phyloP scores from a whole-genome alignment of 495 filamentous ascomycete species.

The Penicillium robsamsonii region DNA sequence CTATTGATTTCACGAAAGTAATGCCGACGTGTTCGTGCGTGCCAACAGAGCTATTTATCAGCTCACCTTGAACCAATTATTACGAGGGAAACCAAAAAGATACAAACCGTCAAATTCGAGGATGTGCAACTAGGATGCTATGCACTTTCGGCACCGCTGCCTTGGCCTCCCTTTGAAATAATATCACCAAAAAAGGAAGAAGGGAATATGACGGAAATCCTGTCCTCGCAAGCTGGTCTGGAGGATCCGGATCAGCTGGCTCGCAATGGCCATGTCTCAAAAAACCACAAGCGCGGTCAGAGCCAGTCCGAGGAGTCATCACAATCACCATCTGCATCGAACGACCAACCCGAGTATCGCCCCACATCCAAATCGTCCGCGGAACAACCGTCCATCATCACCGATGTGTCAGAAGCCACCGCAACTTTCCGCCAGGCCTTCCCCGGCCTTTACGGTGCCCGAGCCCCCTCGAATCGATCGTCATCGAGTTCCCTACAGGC shows the following conservation, averaged over 20 bases:
- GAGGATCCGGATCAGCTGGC: slow-evolving; percentile 31
- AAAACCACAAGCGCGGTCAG: slow-evolving; percentile 23
- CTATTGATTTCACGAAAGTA: slow-evolving; percentile 25
- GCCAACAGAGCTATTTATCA: slow-evolving; percentile 28
- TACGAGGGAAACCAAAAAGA: not conserved
- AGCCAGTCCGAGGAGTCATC: slow-evolving; percentile 27
- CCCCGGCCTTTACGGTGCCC: slow-evolving; percentile 38
- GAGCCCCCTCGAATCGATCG: slow-evolving; percentile 43
- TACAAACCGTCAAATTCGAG: slow-evolving; percentile 8
- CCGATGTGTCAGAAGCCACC: slow-evolving; percentile 34
- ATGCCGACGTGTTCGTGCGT: slow-evolving; percentile 39
- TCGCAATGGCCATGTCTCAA: slow-evolving; percentile 29
- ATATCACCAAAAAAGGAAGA: slow-evolving; percentile 15
- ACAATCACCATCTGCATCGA: slow-evolving; percentile 21
- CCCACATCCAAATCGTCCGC: slow-evolving; percentile 31
- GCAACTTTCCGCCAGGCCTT: slow-evolving; percentile 41
- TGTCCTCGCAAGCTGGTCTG: slow-evolving; percentile 32
- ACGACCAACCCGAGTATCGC: slow-evolving; percentile 27
- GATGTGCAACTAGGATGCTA: slow-evolving; percentile 23
- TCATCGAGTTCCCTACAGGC: slow-evolving; percentile 49
- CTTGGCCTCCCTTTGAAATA: slow-evolving; percentile 14
- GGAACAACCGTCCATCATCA: slow-evolving; percentile 21
- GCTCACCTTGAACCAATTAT: slow-evolving; percentile 30
- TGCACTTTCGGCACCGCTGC: slow-evolving; percentile 22
- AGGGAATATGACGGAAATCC: slow-evolving; percentile 39